Evolutionary conservation across 2,329 filamentous ascomycete genomes (phyloP), one percentile per base, ranked within the genome.

Genomic region (Aspergillus fischeri): DNA sequence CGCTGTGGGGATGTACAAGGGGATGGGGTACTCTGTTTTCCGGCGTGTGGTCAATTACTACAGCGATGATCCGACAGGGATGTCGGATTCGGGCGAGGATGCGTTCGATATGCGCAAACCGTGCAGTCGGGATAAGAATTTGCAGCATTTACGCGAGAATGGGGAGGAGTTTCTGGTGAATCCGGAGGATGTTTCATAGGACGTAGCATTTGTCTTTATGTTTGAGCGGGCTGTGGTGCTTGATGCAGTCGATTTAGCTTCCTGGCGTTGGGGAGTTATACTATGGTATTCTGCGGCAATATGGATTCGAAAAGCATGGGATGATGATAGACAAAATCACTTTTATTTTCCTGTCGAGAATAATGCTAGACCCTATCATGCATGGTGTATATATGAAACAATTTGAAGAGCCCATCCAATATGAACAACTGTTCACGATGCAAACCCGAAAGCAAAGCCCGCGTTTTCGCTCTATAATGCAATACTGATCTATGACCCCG

Each of bases 101-200:
- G 94, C 93, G 20, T 94, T 91, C 73, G 94, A 99, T 77, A 99
- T 99, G 94, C 86, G 94, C 63, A 97, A 97, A 73, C 85, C 91
- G 41, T 85, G 93, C 78, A 89, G 84, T 75, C 84, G 92, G 68
- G 94, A 99, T 76, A 84, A 82, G 73, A 83, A 87, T 55, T 77
- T 82, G 57, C 83, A 90, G 73, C 91, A 95, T 74, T 82, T 96
- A 50, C 84, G 94, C 63, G 84, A 88, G 54, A 85, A 93, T 65
- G 94, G 94, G 20, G 89, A 94, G 78, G 81, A 85, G 57, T 86
- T 90, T 70, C 82, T 84, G 65, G 92, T 99, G 27, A 80, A 83
- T 51, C 91, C 92, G 1, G 86, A 90, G 59, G 91, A 97, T 76
- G 92, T 99, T 53, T 97, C 75, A 52, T 75, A 71, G 57, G 9